Evolutionary conservation across 2,329 filamentous ascomycete species (phyloP), one percentile per base, ranked within the genome.

Genomic region (Fusarium xylarioides): DNA sequence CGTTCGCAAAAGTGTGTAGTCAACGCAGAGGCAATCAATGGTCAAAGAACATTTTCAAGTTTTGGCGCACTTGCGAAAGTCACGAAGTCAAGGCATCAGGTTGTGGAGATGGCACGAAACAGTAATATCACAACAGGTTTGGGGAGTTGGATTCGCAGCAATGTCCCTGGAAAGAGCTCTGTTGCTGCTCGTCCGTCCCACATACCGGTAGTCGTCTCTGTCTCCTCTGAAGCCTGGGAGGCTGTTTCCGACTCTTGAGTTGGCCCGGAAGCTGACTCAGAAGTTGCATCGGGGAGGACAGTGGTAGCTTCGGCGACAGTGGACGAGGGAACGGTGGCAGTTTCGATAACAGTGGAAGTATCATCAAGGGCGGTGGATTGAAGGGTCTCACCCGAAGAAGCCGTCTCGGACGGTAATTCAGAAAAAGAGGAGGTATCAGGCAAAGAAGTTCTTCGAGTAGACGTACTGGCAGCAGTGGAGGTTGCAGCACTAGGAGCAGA

Each of bases 401-500:
- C 63, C 74, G 76, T 74, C 57, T 76, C 70, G 50, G 77, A 78
- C 70, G 75, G 63, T 43, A 76, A 76, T 63, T 77, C 66, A 76
- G 76, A 66, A 78, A 78, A 63, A 69, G 76, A 78, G 64, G 79
- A 75, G 57, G 73, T 65, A 69, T 73, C 73, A 73, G 74, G 74
- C 73, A 74, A 74, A 76, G 77, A 80, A 71, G 67, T 76, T 67
- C 61, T 66, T 72, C 66, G 72, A 57, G 52, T 62, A 71, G 78
- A 82, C 80, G 78, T 82, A 81, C 80, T 78, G 73, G 79, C 73
- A 75, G 77, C 72, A 73, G 70, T 73, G 70, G 71, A 73, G 62
- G 71, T 74, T 73, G 67, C 63, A 71, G 70, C 70, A 73, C 61
- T 73, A 46, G 66, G 54, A 71, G 70, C 57, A 73, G 70, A 76